Evolutionary conservation across 2,329 filamentous ascomycete genomes (phyloP), one percentile per base, ranked within the genome.

Genomic region (Cercospora zeae-maydis): DNA sequence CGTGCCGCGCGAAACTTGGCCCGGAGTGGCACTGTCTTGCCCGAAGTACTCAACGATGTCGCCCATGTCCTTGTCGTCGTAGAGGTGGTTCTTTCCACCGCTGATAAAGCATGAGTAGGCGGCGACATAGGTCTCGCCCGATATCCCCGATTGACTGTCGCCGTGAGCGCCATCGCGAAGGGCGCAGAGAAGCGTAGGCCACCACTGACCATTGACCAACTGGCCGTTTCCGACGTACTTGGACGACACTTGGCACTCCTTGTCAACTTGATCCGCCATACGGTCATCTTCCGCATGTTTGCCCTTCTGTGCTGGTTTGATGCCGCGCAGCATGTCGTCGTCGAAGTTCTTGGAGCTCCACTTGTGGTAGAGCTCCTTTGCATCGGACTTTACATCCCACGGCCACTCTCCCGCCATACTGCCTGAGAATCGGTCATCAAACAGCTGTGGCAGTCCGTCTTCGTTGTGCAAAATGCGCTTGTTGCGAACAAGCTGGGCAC

Each of bases 41-140:
- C 84, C 83, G 60, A 78, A 81, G 71, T 86, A 85, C 47, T 76
- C 72, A 5, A 86, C 77, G 0, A 67, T 67, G 16, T 84, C 74
- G 0, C 83, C 82, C 13, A 79, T 54, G 69, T 87, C 84, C 6
- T 70, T 63, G 63, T 86, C 81, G 0, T 76, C 72, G 67, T 85
- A 84, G 3, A 69, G 56, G 7, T 69, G 37, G 16, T 67, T 63
- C 0, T 64, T 71, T 1, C 77, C 77, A 0, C 78, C 75, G 0
- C 82, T 81, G 7, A 88, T 74, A 0, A 88, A 79, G 36, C 87
- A 80, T 0, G 82, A 85, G 53, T 78, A 83, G 0, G 84, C 82
- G 0, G 85, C 85, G 1, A 74, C 51, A 0, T 69, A 69, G 0
- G 66, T 69, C 5, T 75, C 75, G 2, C 85, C 84, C 19, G 73